A percentile compares a stretch with the other conserved stretches of the same genome.
These are phyloP conservation scores for Nigrospora oryzae DNA, from an alignment of 2,329 filamentous ascomycete species.

Conservation along the genomic window DNA sequence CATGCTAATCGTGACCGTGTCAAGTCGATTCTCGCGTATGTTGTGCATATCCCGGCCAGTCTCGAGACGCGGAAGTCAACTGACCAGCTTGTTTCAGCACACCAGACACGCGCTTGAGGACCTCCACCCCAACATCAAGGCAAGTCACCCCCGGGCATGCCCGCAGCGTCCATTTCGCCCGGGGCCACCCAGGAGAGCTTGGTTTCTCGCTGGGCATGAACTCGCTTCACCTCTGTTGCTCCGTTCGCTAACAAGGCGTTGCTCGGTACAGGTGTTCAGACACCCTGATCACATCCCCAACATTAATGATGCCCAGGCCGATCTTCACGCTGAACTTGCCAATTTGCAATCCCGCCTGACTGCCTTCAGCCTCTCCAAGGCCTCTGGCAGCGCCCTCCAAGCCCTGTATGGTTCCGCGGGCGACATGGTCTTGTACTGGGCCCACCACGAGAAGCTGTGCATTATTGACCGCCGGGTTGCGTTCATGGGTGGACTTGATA, in stretches of 20 bases:
- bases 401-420: constrained; percentile 75
- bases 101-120: constrained; percentile 73
- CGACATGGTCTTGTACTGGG: constrained; percentile 82
- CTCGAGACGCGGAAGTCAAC: too few species aligned
- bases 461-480: constrained; percentile 69
- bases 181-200: too few species aligned
- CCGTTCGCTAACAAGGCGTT: too few species aligned
- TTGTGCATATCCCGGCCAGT: too few species aligned
- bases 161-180: too few species aligned
- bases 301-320: constrained; percentile 55
- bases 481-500: constrained; percentile 87
- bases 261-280: constrained; percentile 56
- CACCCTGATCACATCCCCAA: constrained; percentile 84
- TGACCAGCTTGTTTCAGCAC: constrained; percentile 35
- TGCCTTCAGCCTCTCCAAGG: constrained; percentile 48
- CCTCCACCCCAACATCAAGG: constrained; percentile 68
- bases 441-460: constrained; percentile 89
- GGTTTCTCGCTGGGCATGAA: too few species aligned
- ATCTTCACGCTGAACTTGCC: constrained; percentile 56
- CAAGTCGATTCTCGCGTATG: too few species aligned
- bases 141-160: not conserved
- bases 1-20: too few species aligned
- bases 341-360: constrained; percentile 23
- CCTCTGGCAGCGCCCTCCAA: constrained; percentile 66
- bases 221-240: too few species aligned